Evolutionary conservation across 805 yeast species (phyloP).

Genomic region (Teunomyces atbi): DNA sequence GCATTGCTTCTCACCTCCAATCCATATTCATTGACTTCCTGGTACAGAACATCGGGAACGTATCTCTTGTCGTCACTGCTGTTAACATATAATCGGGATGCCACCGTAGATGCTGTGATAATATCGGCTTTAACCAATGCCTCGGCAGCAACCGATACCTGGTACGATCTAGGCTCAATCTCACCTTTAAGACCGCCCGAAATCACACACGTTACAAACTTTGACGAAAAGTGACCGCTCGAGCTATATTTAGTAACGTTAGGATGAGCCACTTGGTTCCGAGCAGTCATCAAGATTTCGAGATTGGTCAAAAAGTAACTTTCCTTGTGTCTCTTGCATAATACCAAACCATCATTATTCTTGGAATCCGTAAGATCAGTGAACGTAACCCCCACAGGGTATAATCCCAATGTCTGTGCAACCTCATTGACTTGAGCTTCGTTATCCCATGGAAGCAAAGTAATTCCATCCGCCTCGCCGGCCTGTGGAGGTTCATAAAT

Average conservation of each 20-base stretch:
- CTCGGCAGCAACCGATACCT: constrained; percentile 84
- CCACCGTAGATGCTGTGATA: constrained; percentile 85
- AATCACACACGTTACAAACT: constrained; percentile 89
- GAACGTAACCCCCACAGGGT: constrained; percentile 78
- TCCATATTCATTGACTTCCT: constrained; percentile 82
- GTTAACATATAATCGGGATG: constrained; percentile 79
- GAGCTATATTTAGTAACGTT: constrained; percentile 63
- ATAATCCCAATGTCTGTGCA: constrained; percentile 59
- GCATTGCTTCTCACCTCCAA: constrained; percentile 76
- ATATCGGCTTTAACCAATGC: constrained; percentile 84
- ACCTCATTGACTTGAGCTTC: constrained; percentile 52
- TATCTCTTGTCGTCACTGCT: constrained; percentile 71
- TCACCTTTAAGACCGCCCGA: constrained; percentile 88
- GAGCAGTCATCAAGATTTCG: constrained; percentile 81
- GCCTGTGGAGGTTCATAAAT: constrained; percentile 91
- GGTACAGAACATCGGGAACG: constrained; percentile 92
- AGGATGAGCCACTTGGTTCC: constrained; percentile 65
- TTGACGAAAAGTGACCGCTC: constrained; percentile 71
- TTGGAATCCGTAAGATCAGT: constrained; percentile 92
- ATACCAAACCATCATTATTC: constrained; percentile 79
- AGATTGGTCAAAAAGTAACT: constrained; percentile 87
- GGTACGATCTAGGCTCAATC: constrained; percentile 88
- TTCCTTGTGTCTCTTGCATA: constrained; percentile 89
- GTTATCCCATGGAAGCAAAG: constrained; percentile 55
- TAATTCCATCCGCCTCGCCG: constrained; percentile 82